These are phyloP conservation scores for Vitis cinerea DNA, from an alignment of 164 flowering plant species.

Conservation along the genomic window DNA sequence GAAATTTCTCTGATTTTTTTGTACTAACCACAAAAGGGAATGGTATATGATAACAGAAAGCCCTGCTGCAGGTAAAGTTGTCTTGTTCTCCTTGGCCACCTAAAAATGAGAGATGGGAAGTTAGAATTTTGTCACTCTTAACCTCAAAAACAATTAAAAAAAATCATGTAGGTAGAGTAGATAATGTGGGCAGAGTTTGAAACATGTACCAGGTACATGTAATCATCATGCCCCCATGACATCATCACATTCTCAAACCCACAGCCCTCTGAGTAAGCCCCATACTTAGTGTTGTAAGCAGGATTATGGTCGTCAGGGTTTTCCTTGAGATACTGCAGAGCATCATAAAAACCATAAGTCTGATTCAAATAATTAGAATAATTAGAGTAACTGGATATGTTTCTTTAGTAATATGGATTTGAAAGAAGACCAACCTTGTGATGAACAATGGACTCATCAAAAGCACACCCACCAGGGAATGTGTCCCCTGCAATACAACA, in stretches of 20 bases:
- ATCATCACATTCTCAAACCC: slow-evolving; percentile 65
- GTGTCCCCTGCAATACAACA: slow-evolving; percentile 39
- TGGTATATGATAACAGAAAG: slow-evolving; percentile 55
- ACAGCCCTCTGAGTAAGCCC: slow-evolving; percentile 56
- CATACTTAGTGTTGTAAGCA: slow-evolving; percentile 49
- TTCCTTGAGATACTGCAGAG: slow-evolving; percentile 47
- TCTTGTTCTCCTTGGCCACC: slow-evolving; percentile 51
- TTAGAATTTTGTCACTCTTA: too few relatives aligned
- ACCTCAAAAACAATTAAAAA: too few relatives aligned
- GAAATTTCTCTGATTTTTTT: not conserved
- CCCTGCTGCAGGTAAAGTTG: slow-evolving; percentile 45
- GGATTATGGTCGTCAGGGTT: slow-evolving; percentile 56
- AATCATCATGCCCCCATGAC: slow-evolving; percentile 81
- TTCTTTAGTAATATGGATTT: not conserved
- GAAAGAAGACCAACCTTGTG: slow-evolving; percentile 39
- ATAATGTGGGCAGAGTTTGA: not conserved
- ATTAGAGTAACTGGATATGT: too few relatives aligned
- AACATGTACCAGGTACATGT: slow-evolving; percentile 68
- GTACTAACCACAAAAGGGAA: slow-evolving; percentile 51
- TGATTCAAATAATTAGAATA: not conserved
- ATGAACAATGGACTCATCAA: slow-evolving; percentile 57
- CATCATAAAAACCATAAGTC: not conserved
- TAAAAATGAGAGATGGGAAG: slow-evolving; percentile 5
- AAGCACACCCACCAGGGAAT: slow-evolving; percentile 59
- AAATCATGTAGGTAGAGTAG: not conserved